Percentiles rank a stretch among this genome's conserved stretches.
Evolutionary conservation across 495 filamentous ascomycete genomes (phyloP).

Genomic region (Talaromyces stipitatus): DNA sequence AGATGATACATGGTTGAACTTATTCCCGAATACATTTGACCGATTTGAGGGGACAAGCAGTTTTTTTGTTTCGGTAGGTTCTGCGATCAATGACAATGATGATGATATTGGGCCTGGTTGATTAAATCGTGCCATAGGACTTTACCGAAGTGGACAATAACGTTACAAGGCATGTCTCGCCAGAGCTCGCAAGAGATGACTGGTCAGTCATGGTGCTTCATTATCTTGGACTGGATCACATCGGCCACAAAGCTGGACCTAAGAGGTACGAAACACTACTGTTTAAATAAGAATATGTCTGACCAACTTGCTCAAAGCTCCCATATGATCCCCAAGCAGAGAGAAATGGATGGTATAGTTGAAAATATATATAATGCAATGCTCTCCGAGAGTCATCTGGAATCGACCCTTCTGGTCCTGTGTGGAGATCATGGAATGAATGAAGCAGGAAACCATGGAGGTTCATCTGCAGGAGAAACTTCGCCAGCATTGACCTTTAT

Average conservation of each 20-base stretch:
- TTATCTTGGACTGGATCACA: slow-evolving; percentile 94
- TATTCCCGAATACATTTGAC: slow-evolving; percentile 83
- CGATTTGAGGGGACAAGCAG: slow-evolving; percentile 88
- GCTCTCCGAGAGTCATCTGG: slow-evolving; percentile 56
- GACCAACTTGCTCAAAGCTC: slow-evolving; percentile 42
- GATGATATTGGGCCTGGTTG: background rate
- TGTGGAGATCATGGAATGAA: slow-evolving; percentile 99
- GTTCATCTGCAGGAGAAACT: slow-evolving; percentile 86
- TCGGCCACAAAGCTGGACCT: slow-evolving; percentile 94
- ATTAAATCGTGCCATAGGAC: slow-evolving; percentile 54
- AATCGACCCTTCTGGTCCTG: slow-evolving; percentile 74
- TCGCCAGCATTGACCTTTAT: slow-evolving; percentile 88
- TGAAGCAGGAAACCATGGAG: slow-evolving; percentile 94
- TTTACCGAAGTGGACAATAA: slow-evolving; percentile 97
- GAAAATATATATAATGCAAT: slow-evolving; percentile 68
- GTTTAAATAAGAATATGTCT: background rate
- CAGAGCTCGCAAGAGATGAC: slow-evolving; percentile 66
- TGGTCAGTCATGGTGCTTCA: slow-evolving; percentile 94
- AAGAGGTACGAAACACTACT: slow-evolving; percentile 46
- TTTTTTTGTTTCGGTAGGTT: slow-evolving; percentile 93
- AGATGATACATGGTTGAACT: slow-evolving; percentile 96
- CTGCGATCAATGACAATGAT: no score
- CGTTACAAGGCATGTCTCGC: slow-evolving; percentile 81
- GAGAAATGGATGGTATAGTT: slow-evolving; percentile 88
- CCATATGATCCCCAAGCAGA: slow-evolving; percentile 88